Percentiles rank a stretch among this genome's conserved stretches.
Evolutionary conservation across 2,329 filamentous ascomycete species (phyloP).

Genomic region (Metarhizium sp.): DNA sequence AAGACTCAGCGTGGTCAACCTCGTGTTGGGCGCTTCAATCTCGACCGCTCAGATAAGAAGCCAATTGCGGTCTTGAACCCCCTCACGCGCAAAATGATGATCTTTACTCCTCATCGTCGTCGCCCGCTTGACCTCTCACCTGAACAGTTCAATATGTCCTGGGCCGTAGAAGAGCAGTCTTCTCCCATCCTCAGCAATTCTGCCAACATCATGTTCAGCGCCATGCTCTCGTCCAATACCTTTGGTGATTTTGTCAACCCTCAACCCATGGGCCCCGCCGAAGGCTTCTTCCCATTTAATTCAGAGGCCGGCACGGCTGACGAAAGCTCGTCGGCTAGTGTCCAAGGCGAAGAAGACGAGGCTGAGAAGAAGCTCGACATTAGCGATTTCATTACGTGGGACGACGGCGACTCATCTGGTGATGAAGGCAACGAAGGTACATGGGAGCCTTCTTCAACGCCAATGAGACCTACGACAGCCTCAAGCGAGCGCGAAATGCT

Average conservation of each 20-base stretch:
- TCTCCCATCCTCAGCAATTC: slow-evolving; percentile 56
- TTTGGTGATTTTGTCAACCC: slow-evolving; percentile 50
- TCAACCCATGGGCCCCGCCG: slow-evolving; percentile 61
- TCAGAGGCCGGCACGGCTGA: slow-evolving; percentile 48
- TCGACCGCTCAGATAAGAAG: slow-evolving; percentile 45
- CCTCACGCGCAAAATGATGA: slow-evolving; percentile 51
- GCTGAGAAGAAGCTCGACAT: slow-evolving; percentile 56
- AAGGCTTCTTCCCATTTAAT: slow-evolving; percentile 65
- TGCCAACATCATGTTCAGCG: slow-evolving; percentile 71
- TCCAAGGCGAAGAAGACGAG: slow-evolving; percentile 49
- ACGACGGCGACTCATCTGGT: slow-evolving; percentile 47
- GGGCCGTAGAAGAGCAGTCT: slow-evolving; percentile 30
- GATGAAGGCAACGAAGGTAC: slow-evolving; percentile 47
- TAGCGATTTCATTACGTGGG: slow-evolving; percentile 65
- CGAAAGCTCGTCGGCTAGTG: slow-evolving; percentile 31
- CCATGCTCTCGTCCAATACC: slow-evolving; percentile 50
- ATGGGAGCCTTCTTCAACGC: slow-evolving; percentile 42
- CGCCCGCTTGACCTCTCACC: slow-evolving; percentile 43
- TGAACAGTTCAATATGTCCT: slow-evolving; percentile 43
- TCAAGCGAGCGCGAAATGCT: slow-evolving; percentile 36
- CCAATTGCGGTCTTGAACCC: slow-evolving; percentile 51
- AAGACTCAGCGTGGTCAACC: slow-evolving; percentile 41
- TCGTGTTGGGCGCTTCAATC: slow-evolving; percentile 43
- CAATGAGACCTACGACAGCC: slow-evolving; percentile 38
- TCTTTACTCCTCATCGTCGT: slow-evolving; percentile 45